A percentile compares a stretch with the other conserved stretches of the same genome.
Conservation (phyloP, 176 grass and related monocot genomes). For the Musa acuminata region DNA sequence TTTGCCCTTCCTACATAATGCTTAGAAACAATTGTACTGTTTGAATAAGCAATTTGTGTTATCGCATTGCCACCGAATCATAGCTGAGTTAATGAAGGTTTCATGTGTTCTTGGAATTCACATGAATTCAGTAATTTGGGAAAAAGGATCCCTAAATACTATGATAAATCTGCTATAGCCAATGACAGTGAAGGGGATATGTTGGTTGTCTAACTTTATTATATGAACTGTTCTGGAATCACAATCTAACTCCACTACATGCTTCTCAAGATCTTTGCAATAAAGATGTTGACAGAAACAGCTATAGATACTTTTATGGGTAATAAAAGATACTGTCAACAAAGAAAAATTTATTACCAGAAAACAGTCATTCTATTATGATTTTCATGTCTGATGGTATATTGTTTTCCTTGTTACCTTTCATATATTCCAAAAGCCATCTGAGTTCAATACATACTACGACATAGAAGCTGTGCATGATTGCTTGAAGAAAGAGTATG, state of each 20-base stretch:
- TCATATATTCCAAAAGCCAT: slow-evolving; percentile 49
- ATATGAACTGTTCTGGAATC: neutral
- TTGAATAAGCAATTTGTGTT: no score
- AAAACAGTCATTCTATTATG: neutral
- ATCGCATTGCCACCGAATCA: no score
- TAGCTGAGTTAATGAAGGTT: no score
- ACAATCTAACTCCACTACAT: neutral
- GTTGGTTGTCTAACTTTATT: no score
- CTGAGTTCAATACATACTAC: slow-evolving; percentile 88
- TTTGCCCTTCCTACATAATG: no score
- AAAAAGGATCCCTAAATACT: no score
- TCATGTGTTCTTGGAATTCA: neutral
- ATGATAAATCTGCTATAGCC: no score
- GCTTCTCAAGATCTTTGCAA: neutral
- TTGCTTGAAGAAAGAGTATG: slow-evolving; percentile 85
- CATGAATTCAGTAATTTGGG: no score
- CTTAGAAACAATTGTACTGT: no score
- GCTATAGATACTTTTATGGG: neutral
- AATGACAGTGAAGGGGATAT: no score
- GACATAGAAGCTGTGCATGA: slow-evolving; percentile 99
- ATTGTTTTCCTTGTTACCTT: slow-evolving; percentile 14
- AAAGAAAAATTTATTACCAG: neutral
- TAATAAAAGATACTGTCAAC: neutral
- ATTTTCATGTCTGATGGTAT: slow-evolving; percentile 10
- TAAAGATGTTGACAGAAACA: neutral